Conservation (phyloP, 2,329 filamentous ascomycete genomes). For the Passalora sequoiae region DNA sequence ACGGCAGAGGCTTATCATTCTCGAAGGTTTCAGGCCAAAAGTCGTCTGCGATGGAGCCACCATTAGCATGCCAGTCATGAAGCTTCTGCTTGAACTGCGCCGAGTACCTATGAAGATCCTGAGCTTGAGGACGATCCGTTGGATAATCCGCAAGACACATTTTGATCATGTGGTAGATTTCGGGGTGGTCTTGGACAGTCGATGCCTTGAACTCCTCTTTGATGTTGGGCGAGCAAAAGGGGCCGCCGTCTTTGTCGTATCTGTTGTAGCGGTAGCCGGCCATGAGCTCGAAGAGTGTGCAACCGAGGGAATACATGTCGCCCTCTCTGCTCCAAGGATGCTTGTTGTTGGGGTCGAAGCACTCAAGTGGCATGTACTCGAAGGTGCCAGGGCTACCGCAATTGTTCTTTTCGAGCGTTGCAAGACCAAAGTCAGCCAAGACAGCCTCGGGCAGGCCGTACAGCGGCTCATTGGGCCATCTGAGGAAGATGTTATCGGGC, state of each 20-base stretch:
- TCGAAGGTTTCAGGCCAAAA: slow-evolving; percentile 3
- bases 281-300: slow-evolving; percentile 22
- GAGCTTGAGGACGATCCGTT: background rate
- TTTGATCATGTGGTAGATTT: slow-evolving; percentile 7
- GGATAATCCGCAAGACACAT: slow-evolving; percentile 4
- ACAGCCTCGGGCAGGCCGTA: slow-evolving; percentile 21
- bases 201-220: background rate
- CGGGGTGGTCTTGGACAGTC: slow-evolving; percentile 3
- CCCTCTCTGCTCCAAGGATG: slow-evolving; percentile 18
- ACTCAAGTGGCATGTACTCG: slow-evolving; percentile 13
- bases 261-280: background rate
- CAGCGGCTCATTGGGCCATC: slow-evolving; percentile 7
- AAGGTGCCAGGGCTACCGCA: slow-evolving; percentile 15
- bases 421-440: slow-evolving; percentile 25
- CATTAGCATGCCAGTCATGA: slow-evolving; percentile 2
- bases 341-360: background rate
- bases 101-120: background rate
- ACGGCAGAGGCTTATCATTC: background rate
- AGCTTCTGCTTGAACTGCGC: slow-evolving; percentile 1
- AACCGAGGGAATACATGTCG: slow-evolving; percentile 27
- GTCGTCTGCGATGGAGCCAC: slow-evolving; percentile 1
- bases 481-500: slow-evolving; percentile 22
- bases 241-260: background rate
- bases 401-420: slow-evolving; percentile 1
- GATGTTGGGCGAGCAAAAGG: too few relatives aligned